Evolutionary conservation across 2,329 filamentous ascomycete genomes (phyloP), one percentile per base, ranked within the genome.

Genomic region (Nakataea oryzae): DNA sequence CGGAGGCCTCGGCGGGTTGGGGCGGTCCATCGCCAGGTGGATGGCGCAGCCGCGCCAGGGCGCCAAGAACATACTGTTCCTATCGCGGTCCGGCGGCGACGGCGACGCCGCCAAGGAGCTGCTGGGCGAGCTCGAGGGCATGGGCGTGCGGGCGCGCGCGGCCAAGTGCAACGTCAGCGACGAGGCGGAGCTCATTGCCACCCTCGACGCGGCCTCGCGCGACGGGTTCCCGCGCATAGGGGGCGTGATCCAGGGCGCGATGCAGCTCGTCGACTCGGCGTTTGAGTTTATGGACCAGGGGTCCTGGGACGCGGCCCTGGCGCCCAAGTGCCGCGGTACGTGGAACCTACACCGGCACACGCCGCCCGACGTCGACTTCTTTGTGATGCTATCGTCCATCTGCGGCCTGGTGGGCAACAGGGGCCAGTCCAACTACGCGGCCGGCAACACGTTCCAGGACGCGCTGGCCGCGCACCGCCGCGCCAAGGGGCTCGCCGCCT

Each of bases 261-360:
- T 60, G 58, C 32, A 47, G 57, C 57, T 59, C n/a, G n/a, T n/a
- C 24, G 82, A 85, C 63, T 70, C 73, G 1, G 69, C 79, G 0
- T 83, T 82, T 61, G 72, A 76, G 27, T 76, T 76, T 64, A 83
- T 85, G 80, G 72, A 71, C 0, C 75, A 74, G 63, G 69, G 71
- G 1, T 72, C 77, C 61, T 85, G 81, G 78, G 63, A 66, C 3
- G 64, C 71, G 4, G 76, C 76, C 2, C 71, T 79, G n/a, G 68
- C 64, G 0, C 80, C 83, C 59, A 86, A 86, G 70, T 76, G 78
- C 0, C 58, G 72, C 0, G 83, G 82, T 3, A 78, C 80, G 0
- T 72, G 70, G 69, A 81, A 83, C 59, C 74, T 86, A 1, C 74
- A 82, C 62, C 64, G 73, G 17, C 68, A 70, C 17, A 69, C 80